phyloP scores from a whole-genome alignment of 441 rosid genomes.

The Dalechampia spathulata region DNA sequence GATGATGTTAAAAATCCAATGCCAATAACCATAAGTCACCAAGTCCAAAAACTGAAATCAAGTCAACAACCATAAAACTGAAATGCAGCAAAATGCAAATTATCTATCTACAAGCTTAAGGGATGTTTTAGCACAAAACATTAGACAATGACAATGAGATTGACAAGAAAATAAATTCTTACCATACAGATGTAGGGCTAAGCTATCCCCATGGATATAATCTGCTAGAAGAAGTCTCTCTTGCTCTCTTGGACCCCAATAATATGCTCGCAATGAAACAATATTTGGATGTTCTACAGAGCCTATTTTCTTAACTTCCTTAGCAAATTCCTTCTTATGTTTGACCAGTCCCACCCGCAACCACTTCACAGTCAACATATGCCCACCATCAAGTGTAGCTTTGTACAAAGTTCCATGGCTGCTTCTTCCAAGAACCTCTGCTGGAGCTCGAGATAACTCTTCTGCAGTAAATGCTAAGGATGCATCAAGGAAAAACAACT shows the following conservation, averaged over 20 bases:
- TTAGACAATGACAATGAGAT: background rate
- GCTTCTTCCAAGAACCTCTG: constrained; percentile 98
- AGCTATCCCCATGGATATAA: constrained; percentile 77
- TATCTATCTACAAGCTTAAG: background rate
- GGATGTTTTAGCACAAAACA: background rate
- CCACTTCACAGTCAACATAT: constrained; percentile 92
- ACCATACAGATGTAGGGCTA: constrained; percentile 92
- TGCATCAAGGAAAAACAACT: constrained; percentile 66
- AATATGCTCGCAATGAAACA: constrained; percentile 80
- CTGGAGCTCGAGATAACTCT: constrained; percentile 91
- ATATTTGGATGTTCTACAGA: constrained; percentile 66
- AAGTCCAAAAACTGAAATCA: background rate
- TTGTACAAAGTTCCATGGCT: constrained; percentile 92
- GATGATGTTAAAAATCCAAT: no score
- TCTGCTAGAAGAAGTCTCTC: constrained; percentile 90
- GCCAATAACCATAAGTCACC: background rate
- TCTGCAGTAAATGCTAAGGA: constrained; percentile 77
- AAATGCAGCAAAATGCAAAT: background rate
- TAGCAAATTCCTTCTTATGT: constrained; percentile 84
- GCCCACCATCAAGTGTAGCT: constrained; percentile 81
- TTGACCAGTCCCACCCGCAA: constrained; percentile 84
- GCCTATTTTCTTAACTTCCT: constrained; percentile 74
- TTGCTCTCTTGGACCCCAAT: constrained; percentile 96
- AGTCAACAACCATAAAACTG: no score
- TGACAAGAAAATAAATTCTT: constrained; percentile 21